Evolutionary conservation across 768 basidiomycete genomes (phyloP), one percentile per base, ranked within the genome.

Genomic region (Leccinum variicolor): DNA sequence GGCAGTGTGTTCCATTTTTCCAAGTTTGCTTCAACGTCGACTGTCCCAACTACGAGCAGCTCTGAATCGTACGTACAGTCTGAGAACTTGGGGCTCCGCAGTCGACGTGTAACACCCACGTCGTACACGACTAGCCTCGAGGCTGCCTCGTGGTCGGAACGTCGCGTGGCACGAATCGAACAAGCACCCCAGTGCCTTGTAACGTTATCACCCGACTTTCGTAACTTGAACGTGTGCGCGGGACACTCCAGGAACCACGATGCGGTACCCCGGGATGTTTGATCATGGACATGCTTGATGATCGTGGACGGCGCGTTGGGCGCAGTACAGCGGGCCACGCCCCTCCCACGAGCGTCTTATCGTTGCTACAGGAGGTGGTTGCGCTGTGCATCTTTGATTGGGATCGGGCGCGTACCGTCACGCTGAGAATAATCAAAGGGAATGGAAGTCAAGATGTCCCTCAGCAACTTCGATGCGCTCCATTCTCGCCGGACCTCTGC

Each of bases 91-190:
- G 14, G 5, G 17, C 15, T 14, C 23, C 33, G 29, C 25, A 46
- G 10, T 34, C 11, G 29, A 58, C 3, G 4, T 45, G 46, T 13
- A 28, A 36, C 46, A 45, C 19, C 3, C 21, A 21, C 4, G 43
- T 19, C 21, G 13, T 47, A 47, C 19, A 19, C 46, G n/a, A 34
- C 36, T 21, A n/a, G 46, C 63, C 63, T 64, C 58, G 56, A 64
- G 62, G 63, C 52, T 25, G 55, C 63, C 63, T 57, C 63, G 49
- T 64, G 59, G 29, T 31, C 29, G 1, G 7, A 41, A 6, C 10
- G 23, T 33, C 29, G 29, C 29, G 31, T 39, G 36, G 17, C 17
- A 39, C 36, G 31, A 50, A 33, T 50, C 29, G 17, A 29, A 48
- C 15, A n/a, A 23, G 23, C 4, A n/a, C n/a, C 29, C 23, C 14